Percentiles rank a stretch among this genome's conserved stretches.
Evolutionary conservation across 768 basidiomycete genomes (phyloP).

Genomic region (Lactarius akahatsu): DNA sequence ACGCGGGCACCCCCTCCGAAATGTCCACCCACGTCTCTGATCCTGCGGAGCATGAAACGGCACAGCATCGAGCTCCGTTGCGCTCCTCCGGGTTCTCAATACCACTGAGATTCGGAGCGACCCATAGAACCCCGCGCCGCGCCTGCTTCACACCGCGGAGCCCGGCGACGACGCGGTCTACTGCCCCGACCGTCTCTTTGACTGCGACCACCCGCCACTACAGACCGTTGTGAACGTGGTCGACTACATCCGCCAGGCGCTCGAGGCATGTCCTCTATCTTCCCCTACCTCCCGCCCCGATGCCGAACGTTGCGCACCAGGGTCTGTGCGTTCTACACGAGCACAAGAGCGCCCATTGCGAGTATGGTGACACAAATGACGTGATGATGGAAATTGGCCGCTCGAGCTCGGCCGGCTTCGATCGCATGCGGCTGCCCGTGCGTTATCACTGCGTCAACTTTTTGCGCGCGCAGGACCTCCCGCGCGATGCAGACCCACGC

Average conservation of each 20-base stretch:
- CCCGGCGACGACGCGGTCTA: slow-evolving; percentile 43
- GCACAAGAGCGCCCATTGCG: slow-evolving; percentile 17
- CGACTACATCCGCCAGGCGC: slow-evolving; percentile 52
- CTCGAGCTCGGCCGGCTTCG: slow-evolving; percentile 11
- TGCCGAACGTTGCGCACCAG: background rate
- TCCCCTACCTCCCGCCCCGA: no score
- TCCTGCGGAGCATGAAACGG: slow-evolving; percentile 22
- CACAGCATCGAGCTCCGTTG: slow-evolving; percentile 38
- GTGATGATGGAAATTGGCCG: slow-evolving; percentile 29
- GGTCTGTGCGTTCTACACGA: slow-evolving; percentile 28
- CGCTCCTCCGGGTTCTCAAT: slow-evolving; percentile 47
- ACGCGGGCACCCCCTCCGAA: background rate
- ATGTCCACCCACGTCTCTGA: slow-evolving; percentile 12
- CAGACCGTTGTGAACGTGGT: slow-evolving; percentile 47
- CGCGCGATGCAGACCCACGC: slow-evolving; percentile 14
- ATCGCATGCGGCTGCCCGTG: slow-evolving; percentile 18
- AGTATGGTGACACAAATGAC: slow-evolving; percentile 14
- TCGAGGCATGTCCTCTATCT: no score
- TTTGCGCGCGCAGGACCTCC: no score
- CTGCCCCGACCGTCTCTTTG: slow-evolving; percentile 46
- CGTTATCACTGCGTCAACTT: slow-evolving; percentile 28
- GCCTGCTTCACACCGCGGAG: slow-evolving; percentile 45
- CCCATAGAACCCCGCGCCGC: slow-evolving; percentile 56
- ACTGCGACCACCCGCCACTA: slow-evolving; percentile 48
- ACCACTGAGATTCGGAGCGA: slow-evolving; percentile 45